These are phyloP conservation scores for Acanthamoeba sp. DNA, from an alignment of 208 protist genomes.

Conservation along the genomic window DNA sequence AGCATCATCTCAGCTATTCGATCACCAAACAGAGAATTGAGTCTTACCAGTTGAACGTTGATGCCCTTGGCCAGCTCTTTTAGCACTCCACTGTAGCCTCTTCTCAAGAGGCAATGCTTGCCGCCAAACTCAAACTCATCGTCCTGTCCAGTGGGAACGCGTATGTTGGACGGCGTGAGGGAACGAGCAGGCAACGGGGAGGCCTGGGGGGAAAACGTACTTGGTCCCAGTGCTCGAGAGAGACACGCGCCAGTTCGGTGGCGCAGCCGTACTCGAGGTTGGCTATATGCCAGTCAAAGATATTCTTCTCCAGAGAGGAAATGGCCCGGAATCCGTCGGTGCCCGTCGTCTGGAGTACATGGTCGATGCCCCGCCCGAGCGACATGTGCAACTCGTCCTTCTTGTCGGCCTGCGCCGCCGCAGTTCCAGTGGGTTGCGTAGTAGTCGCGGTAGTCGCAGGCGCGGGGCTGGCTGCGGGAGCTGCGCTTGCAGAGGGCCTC, in stretches of 20 bases:
- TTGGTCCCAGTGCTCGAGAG: constrained; percentile 74
- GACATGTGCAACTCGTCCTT: neutral
- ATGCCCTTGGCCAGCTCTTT: constrained; percentile 27
- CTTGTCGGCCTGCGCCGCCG: neutral
- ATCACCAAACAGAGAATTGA: too few species aligned
- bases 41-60: constrained; percentile 19
- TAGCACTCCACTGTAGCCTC: constrained; percentile 41
- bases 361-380: constrained; percentile 21
- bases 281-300: constrained; percentile 77
- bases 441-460: neutral
- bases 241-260: constrained; percentile 53
- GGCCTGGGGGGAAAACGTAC: neutral
- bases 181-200: neutral
- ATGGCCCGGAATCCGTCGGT: neutral
- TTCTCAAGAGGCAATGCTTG: constrained; percentile 27
- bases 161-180: neutral
- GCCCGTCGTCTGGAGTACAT: constrained; percentile 34
- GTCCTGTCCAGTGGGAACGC: constrained; percentile 31
- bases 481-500: too few species aligned
- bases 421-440: neutral
- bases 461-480: too few species aligned
- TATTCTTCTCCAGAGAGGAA: constrained; percentile 47
- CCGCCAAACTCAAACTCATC: constrained; percentile 76
- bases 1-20: too few species aligned
- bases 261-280: constrained; percentile 80